These are phyloP conservation scores for Verticillium nonalfalfae DNA, from an alignment of 2,329 filamentous ascomycete species.

Conservation along the genomic window DNA sequence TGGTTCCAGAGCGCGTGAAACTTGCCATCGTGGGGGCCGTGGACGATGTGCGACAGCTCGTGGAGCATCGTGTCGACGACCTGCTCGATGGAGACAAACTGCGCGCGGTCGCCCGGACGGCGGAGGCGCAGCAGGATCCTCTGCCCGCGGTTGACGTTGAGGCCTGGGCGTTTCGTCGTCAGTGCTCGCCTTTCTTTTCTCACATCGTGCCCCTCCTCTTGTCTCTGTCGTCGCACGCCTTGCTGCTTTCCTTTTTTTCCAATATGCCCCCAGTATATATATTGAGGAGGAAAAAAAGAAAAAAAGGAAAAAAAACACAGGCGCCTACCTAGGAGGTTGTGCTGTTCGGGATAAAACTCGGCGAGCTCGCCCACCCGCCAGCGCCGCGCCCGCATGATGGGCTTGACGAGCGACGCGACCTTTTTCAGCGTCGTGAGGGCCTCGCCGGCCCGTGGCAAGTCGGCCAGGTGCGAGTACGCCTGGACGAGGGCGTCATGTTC, in stretches of 20 bases:
- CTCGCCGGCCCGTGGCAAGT: conserved; percentile 39
- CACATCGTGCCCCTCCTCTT: too few relatives aligned
- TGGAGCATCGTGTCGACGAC: conserved; percentile 90
- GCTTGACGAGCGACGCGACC: conserved; percentile 84
- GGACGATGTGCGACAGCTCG: conserved; percentile 83
- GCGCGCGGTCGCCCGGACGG: conserved; percentile 63
- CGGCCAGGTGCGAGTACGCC: conserved; percentile 41
- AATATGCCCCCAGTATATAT: too few relatives aligned
- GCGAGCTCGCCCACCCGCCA: conserved; percentile 76
- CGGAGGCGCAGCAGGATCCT: conserved; percentile 80
- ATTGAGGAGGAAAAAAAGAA: too few relatives aligned
- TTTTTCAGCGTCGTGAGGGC: conserved; percentile 62
- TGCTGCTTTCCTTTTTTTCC: background rate
- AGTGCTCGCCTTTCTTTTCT: background rate
- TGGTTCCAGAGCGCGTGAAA: conserved; percentile 89
- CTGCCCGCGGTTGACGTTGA: conserved; percentile 72
- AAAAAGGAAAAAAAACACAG: too few relatives aligned
- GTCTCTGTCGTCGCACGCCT: too few relatives aligned
- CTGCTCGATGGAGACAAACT: conserved; percentile 75
- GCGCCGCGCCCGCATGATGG: conserved; percentile 80
- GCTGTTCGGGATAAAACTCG: conserved; percentile 77
- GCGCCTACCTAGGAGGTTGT: conserved; percentile 59
- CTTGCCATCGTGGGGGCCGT: conserved; percentile 73
- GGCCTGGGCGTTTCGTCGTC: conserved; percentile 34
- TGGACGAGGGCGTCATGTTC: conserved; percentile 39